phyloP scores from a whole-genome alignment of 345 rosid genomes.

The Isatis tinctoria region DNA sequence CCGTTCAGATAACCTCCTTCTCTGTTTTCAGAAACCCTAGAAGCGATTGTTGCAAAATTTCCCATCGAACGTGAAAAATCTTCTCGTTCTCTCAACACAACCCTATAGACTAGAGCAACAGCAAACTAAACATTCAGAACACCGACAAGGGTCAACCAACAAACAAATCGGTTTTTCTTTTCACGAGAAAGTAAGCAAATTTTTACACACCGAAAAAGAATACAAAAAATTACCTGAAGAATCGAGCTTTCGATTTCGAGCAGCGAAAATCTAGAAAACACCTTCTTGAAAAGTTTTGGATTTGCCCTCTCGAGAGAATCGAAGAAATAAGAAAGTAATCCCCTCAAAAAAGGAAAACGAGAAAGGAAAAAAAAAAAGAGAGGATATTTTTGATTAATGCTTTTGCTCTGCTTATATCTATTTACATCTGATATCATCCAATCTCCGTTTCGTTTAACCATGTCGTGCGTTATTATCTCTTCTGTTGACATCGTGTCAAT shows the following conservation, averaged over 20 bases:
- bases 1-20: neutral
- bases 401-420: neutral
- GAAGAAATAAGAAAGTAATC: neutral
- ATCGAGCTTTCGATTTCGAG: neutral
- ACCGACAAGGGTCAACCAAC: neutral
- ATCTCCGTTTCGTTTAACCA: neutral
- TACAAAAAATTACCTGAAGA: constrained; percentile 1
- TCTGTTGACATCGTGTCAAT: neutral
- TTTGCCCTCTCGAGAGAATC: neutral
- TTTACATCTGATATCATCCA: neutral
- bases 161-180: neutral
- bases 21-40: constrained; percentile 42
- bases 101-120: neutral
- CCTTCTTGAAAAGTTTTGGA: constrained; percentile 17
- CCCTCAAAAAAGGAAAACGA: neutral
- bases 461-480: neutral
- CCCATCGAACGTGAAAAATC: neutral
- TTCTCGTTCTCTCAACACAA: neutral
- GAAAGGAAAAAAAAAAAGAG: neutral
- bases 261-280: neutral
- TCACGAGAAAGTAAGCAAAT: neutral
- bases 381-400: neutral
- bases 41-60: constrained; percentile 1
- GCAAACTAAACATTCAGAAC: neutral
- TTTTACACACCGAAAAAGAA: neutral